A percentile compares a stretch with the other conserved stretches of the same genome.
These are phyloP conservation scores for Purshia tridentata DNA, from an alignment of 306 rosid species.

Conservation along the genomic window DNA sequence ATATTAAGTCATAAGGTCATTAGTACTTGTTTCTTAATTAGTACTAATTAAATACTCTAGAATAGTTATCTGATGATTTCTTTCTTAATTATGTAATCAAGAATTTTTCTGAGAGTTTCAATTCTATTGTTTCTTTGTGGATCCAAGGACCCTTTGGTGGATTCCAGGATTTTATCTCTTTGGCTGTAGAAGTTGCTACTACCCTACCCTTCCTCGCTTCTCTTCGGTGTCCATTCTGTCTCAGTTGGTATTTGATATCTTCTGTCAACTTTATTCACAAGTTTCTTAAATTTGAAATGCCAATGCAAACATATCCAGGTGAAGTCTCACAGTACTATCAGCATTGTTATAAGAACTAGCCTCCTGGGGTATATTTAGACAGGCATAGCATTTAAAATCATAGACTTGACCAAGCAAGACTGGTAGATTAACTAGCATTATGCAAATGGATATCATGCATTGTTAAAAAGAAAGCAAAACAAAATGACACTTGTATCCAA, in stretches of 20 bases:
- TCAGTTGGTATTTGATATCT: not conserved
- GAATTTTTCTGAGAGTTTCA: not conserved
- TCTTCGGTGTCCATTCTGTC: not conserved
- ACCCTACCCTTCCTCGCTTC: not conserved
- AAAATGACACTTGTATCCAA: not conserved
- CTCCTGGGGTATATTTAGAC: not conserved
- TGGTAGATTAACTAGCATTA: not conserved
- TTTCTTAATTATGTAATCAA: not conserved
- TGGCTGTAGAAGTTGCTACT: no score
- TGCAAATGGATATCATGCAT: not conserved
- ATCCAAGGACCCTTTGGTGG: not conserved
- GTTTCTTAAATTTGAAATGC: not conserved
- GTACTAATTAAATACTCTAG: not conserved
- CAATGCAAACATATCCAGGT: not conserved
- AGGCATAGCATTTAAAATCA: not conserved
- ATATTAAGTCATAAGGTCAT: no score
- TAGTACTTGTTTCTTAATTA: no score
- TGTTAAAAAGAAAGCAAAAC: not conserved
- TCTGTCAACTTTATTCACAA: not conserved
- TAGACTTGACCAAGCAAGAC: no score
- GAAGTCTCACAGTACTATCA: not conserved
- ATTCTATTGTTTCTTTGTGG: not conserved
- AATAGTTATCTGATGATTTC: not conserved
- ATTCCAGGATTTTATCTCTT: not conserved
- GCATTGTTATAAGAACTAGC: not conserved